Evolutionary conservation across 371 early-diverging fungal species (phyloP), one percentile per base, ranked within the genome.

Genomic region (Mycotypha africana): DNA sequence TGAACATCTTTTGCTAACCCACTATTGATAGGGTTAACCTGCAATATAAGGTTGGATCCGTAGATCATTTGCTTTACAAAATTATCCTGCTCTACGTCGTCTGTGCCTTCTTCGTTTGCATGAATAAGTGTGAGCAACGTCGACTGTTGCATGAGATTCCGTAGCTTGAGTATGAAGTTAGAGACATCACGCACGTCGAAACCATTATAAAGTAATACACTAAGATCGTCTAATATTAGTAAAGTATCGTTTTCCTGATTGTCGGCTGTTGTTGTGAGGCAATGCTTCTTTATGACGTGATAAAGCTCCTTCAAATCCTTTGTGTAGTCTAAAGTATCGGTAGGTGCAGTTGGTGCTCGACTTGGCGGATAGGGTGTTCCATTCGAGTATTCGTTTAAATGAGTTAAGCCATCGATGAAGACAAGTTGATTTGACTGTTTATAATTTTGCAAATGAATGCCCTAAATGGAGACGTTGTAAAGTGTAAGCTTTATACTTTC

Each of bases 1-100:
- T 82, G 79, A 0, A 86, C 79, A 37, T 85, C 85, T 33, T 79
- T 69, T 15, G 83, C 78, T 28, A 75, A 62, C 17, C 87, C 87
- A 45, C 84, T 82, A 36, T 71, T 67, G 11, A 86, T 57, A 2
- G 76, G 76, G 24, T 75, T 62, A 6, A 83, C 80, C 34, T 79
- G 76, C 20, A 86, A 50, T 1, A 82, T 61, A 43, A 79, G 56
- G 24, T 79, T 76, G 0, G 78, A 74, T 33, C 60, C 56, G 24
- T 71, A 67, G 15, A 74, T 45, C 24, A 82, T 53, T 8, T 60
- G 61, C 30, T 67, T 74, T 9, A 77, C 62, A 48, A 86, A 74
- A 12, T 65, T 67, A 48, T 76, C 78, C 43, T 81, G 76, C 24
- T 69, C 74, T 0, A 45, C 74, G 41, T 82, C 82, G 19, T 75